These are phyloP conservation scores for Pestalotiopsis sp. DNA, from an alignment of 2,329 filamentous ascomycete genomes.

Conservation along the genomic window DNA sequence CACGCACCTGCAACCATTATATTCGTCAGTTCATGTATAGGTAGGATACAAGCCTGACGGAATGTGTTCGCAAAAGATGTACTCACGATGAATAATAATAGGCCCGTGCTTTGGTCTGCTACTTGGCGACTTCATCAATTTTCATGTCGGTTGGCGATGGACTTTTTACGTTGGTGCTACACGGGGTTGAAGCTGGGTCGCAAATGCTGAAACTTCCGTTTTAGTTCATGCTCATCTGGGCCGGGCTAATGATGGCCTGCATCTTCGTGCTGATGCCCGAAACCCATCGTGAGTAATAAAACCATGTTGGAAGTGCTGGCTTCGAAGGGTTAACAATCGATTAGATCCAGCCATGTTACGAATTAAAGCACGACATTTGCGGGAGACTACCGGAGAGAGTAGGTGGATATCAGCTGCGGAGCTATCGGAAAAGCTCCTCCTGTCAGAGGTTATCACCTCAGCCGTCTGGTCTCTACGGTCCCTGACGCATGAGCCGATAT, in stretches of 20 bases:
- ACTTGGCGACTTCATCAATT: slow-evolving; percentile 81
- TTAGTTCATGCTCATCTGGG: slow-evolving; percentile 75
- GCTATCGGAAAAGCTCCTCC: slow-evolving; percentile 67
- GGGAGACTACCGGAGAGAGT: slow-evolving; percentile 74
- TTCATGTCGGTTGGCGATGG: slow-evolving; percentile 75
- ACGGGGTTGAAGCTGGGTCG: not conserved
- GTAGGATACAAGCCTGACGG: slow-evolving; percentile 12
- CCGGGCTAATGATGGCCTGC: slow-evolving; percentile 60
- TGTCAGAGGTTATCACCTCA: slow-evolving; percentile 57
- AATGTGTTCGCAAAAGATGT: not conserved
- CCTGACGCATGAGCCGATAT: slow-evolving; percentile 73
- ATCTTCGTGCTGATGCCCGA: slow-evolving; percentile 79
- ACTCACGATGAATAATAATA: slow-evolving; percentile 14
- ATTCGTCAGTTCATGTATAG: slow-evolving; percentile 64
- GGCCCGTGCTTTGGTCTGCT: slow-evolving; percentile 61
- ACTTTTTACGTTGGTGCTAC: slow-evolving; percentile 64
- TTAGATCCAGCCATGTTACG: slow-evolving; percentile 69
- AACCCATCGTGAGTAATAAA: slow-evolving; percentile 66
- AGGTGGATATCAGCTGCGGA: slow-evolving; percentile 79
- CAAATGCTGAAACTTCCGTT: not conserved
- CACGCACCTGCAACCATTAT: slow-evolving; percentile 84
- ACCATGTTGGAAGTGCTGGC: not conserved
- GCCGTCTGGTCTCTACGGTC: slow-evolving; percentile 75
- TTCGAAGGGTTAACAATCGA: not conserved
- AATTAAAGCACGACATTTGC: slow-evolving; percentile 68